phyloP scores from a whole-genome alignment of 148 eudicot species.

The Silene uniflora region DNA sequence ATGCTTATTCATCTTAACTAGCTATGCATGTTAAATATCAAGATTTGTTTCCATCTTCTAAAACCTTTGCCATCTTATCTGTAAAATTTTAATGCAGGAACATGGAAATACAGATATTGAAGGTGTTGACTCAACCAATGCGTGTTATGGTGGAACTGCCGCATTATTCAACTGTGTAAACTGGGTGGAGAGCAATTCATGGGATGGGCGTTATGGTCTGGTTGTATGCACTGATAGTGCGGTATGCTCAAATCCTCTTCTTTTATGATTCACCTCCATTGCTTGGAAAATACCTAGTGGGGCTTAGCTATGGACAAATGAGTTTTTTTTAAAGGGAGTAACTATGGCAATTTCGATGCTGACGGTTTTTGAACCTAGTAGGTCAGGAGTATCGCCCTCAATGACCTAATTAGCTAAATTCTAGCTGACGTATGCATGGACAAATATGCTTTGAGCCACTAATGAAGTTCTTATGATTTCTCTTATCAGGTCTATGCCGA shows the following conservation, averaged over 20 bases:
- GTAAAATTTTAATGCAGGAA: slow-evolving; percentile 38
- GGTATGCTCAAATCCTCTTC: slow-evolving; percentile 45
- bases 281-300: neutral
- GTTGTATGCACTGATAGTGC: slow-evolving; percentile 98
- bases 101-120: slow-evolving; percentile 92
- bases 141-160: slow-evolving; percentile 99
- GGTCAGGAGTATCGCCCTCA: too few relatives aligned
- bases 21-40: too few relatives aligned
- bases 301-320: neutral
- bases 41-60: neutral
- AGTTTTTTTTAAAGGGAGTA: too few relatives aligned
- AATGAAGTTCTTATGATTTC: slow-evolving; percentile 2
- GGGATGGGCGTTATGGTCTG: slow-evolving; percentile 99
- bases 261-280: neutral
- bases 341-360: neutral
- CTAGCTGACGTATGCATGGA: neutral
- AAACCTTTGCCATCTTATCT: slow-evolving; percentile 3
- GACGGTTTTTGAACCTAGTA: too few relatives aligned
- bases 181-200: slow-evolving; percentile 97
- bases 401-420: too few relatives aligned
- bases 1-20: too few relatives aligned
- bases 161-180: slow-evolving; percentile 92
- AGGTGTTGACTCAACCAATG: slow-evolving; percentile 98
- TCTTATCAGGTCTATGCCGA: slow-evolving; percentile 86
- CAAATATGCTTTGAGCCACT: neutral